A percentile compares a stretch with the other conserved stretches of the same genome.
These are phyloP conservation scores for Exophiala sideris DNA, from an alignment of 2,329 filamentous ascomycete species.

Conservation along the genomic window DNA sequence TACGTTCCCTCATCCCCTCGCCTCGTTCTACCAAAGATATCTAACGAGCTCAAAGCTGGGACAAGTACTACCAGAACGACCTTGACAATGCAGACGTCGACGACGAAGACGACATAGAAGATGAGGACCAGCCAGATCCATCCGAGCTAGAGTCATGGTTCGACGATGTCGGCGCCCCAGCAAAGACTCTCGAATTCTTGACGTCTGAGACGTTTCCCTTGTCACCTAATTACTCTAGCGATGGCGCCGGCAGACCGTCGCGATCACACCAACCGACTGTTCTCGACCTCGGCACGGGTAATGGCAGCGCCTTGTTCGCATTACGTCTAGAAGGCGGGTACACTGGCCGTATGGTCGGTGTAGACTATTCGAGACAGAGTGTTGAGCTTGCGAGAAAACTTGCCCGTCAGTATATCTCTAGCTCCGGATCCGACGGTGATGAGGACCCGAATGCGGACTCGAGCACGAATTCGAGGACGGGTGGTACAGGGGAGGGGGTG, in stretches of 20 bases:
- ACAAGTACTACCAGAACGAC: slow-evolving; percentile 45
- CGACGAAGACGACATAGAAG: slow-evolving; percentile 64
- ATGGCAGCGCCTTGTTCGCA: slow-evolving; percentile 86
- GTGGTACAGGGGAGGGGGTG: slow-evolving; percentile 58
- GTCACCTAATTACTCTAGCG: slow-evolving; percentile 36
- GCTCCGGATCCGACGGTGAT: slow-evolving; percentile 23
- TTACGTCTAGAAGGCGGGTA: slow-evolving; percentile 65
- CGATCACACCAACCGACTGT: slow-evolving; percentile 28
- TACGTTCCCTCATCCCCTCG: slow-evolving; percentile 23
- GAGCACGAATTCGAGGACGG: no score
- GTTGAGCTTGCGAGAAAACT: slow-evolving; percentile 71
- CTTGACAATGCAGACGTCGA: slow-evolving; percentile 54
- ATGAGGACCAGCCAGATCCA: slow-evolving; percentile 68
- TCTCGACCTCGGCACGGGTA: slow-evolving; percentile 88
- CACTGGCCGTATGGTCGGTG: slow-evolving; percentile 69
- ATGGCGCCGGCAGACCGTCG: not conserved
- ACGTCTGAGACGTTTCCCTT: slow-evolving; percentile 47
- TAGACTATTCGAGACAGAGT: slow-evolving; percentile 78
- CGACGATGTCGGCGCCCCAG: slow-evolving; percentile 83
- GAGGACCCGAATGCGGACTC: not conserved
- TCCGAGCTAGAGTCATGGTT: slow-evolving; percentile 84
- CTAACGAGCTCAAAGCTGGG: slow-evolving; percentile 59
- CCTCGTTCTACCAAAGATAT: not conserved
- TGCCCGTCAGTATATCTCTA: slow-evolving; percentile 37
- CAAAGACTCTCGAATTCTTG: slow-evolving; percentile 71